phyloP scores from a whole-genome alignment of 2,329 filamentous ascomycete genomes.

The Penicillium sp. region DNA sequence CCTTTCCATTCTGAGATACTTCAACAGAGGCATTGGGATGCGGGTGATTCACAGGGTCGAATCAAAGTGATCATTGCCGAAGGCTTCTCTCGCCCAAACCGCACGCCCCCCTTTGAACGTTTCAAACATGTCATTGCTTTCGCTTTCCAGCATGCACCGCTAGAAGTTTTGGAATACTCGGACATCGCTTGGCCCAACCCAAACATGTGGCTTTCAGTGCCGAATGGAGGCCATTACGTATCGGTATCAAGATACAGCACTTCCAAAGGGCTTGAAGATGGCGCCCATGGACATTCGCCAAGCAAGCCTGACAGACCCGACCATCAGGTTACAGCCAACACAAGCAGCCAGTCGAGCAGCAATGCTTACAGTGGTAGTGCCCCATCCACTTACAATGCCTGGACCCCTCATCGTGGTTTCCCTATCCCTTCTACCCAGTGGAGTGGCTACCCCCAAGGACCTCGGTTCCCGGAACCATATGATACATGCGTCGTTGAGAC shows the following conservation, averaged over 20 bases:
- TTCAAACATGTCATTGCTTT: slow-evolving; percentile 74
- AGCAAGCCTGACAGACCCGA: slow-evolving; percentile 35
- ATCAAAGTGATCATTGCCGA: slow-evolving; percentile 77
- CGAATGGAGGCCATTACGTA: slow-evolving; percentile 39
- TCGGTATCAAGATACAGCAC: slow-evolving; percentile 29
- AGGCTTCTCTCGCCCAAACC: slow-evolving; percentile 58
- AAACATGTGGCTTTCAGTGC: slow-evolving; percentile 61
- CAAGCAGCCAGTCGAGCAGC: slow-evolving; percentile 21
- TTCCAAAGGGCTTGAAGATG: slow-evolving; percentile 50
- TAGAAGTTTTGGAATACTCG: slow-evolving; percentile 72
- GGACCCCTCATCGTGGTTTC: slow-evolving; percentile 32
- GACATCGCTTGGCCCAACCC: slow-evolving; percentile 79
- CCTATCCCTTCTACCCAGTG: slow-evolving; percentile 30
- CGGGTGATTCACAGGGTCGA: slow-evolving; percentile 68
- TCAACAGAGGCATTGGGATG: slow-evolving; percentile 68
- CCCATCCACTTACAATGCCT: slow-evolving; percentile 27
- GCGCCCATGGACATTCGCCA: slow-evolving; percentile 64
- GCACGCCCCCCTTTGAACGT: slow-evolving; percentile 58
- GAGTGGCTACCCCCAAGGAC: slow-evolving; percentile 23
- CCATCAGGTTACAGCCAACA: slow-evolving; percentile 13
- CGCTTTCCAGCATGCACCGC: slow-evolving; percentile 80
- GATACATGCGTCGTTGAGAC: slow-evolving; percentile 41
- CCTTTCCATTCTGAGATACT: slow-evolving; percentile 68
- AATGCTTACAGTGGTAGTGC: slow-evolving; percentile 8
- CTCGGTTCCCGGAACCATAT: slow-evolving; percentile 26